Evolutionary conservation across 805 yeast genomes (phyloP).

Genomic region (Kluyveromyces dobzhanskii): DNA sequence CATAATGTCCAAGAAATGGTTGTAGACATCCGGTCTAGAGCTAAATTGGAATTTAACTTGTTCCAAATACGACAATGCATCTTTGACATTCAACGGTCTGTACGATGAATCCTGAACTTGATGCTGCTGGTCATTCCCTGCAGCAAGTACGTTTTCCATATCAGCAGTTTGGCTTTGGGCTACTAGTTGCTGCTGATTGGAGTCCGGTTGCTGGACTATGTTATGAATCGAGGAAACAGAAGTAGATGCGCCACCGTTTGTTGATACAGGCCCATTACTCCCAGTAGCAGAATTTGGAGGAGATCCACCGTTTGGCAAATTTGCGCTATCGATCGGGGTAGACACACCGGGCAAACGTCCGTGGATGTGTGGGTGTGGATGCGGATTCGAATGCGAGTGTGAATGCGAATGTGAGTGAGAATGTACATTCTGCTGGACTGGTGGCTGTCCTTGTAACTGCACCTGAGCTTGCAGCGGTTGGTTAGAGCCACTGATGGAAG

Average conservation of each 20-base stretch:
- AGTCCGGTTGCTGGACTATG: neutral
- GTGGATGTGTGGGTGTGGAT: conserved; percentile 2
- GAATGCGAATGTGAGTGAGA: no score
- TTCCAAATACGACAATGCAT: conserved; percentile 90
- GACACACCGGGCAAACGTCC: neutral
- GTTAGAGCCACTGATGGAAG: neutral
- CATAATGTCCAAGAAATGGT: conserved; percentile 94
- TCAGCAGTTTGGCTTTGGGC: neutral
- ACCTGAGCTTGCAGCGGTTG: neutral
- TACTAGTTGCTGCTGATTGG: neutral
- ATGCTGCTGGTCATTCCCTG: conserved; percentile 6
- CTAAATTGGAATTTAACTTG: conserved; percentile 91
- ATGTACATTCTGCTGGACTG: no score
- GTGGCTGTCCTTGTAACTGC: no score
- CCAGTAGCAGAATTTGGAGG: neutral
- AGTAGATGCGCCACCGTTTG: neutral
- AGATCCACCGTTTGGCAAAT: neutral
- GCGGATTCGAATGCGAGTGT: neutral
- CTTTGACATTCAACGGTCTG: conserved; percentile 88
- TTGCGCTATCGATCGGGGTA: no score
- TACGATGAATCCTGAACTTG: conserved; percentile 30
- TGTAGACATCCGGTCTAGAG: conserved; percentile 91
- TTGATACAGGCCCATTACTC: neutral
- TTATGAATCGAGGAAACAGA: neutral
- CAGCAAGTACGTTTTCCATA: neutral